Conservation (phyloP, 768 basidiomycete genomes). For the Pisolithus sp. region DNA sequence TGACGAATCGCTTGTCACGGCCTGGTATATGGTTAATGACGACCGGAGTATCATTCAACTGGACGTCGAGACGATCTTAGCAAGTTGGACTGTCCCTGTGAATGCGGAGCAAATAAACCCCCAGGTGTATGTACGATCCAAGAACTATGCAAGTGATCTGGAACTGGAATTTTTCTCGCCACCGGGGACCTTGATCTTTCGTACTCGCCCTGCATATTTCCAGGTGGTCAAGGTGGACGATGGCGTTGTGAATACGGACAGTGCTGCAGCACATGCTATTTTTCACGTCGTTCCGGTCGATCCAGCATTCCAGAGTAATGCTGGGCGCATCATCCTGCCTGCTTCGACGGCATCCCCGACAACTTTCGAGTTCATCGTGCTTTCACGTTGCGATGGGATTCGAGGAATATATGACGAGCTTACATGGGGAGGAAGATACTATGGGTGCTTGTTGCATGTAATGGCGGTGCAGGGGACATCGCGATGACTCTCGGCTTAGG, state of each 20-base stretch:
- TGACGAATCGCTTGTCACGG: conserved; percentile 12
- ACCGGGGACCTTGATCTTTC: conserved; percentile 20
- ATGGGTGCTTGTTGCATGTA: not conserved
- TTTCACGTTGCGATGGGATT: not conserved
- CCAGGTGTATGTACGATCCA: conserved; percentile 3
- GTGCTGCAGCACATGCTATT: not conserved
- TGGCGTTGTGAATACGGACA: conserved; percentile 29
- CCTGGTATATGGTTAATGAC: conserved; percentile 14
- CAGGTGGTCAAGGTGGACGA: conserved; percentile 7
- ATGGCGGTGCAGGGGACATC: not conserved
- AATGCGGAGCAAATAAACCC: not conserved
- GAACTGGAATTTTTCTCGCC: conserved; percentile 2
- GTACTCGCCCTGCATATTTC: conserved; percentile 12
- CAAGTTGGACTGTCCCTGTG: not conserved
- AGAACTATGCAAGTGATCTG: not conserved
- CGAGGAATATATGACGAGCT: not conserved
- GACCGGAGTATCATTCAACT: conserved; percentile 4
- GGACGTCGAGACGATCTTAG: conserved; percentile 5
- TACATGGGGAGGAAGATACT: not conserved
- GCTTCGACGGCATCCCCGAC: not conserved
- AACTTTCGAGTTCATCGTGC: not conserved
- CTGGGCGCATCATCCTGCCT: not conserved
- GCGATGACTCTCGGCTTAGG: not conserved
- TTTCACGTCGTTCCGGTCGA: not conserved
- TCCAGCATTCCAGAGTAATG: not conserved